Evolutionary conservation across 352 stramenopile genomes (phyloP).

Genomic region (Achlya hypogyna): DNA sequence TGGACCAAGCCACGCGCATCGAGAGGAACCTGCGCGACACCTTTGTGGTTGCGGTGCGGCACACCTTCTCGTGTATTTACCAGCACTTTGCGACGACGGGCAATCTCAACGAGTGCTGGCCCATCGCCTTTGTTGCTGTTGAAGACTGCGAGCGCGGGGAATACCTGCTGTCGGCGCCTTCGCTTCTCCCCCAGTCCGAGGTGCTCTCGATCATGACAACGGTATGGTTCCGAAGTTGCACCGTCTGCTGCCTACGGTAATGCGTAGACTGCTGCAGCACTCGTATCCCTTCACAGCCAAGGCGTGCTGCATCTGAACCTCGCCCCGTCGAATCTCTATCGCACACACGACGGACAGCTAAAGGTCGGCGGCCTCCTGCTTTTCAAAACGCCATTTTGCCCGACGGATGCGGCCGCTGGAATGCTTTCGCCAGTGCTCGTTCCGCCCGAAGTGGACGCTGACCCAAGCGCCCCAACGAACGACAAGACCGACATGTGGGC

Average conservation of each 20-base stretch:
- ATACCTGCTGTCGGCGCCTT: neutral
- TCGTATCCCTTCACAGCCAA: slow-evolving; percentile 12
- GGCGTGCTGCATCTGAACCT: slow-evolving; percentile 3
- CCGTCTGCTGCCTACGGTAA: too few species aligned
- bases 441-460: neutral
- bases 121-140: slow-evolving; percentile 2
- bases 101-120: slow-evolving; percentile 20
- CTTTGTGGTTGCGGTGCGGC: neutral
- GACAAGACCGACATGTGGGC: slow-evolving; percentile 21
- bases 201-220: slow-evolving; percentile 7
- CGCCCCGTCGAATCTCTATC: slow-evolving; percentile 4
- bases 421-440: neutral
- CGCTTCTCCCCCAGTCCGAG: neutral
- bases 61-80: slow-evolving; percentile 14
- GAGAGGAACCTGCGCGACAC: neutral
- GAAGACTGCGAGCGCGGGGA: slow-evolving; percentile 4
- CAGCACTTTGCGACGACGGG: slow-evolving; percentile 14
- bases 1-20: neutral
- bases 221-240: too few species aligned
- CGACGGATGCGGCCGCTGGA: neutral
- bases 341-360: neutral
- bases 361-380: slow-evolving; percentile 12
- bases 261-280: slow-evolving; percentile 4
- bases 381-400: slow-evolving; percentile 6
- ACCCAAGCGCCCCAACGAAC: neutral